Evolutionary conservation across 129 eudicot species (phyloP).

Genomic region (Saposhnikovia divaricata): DNA sequence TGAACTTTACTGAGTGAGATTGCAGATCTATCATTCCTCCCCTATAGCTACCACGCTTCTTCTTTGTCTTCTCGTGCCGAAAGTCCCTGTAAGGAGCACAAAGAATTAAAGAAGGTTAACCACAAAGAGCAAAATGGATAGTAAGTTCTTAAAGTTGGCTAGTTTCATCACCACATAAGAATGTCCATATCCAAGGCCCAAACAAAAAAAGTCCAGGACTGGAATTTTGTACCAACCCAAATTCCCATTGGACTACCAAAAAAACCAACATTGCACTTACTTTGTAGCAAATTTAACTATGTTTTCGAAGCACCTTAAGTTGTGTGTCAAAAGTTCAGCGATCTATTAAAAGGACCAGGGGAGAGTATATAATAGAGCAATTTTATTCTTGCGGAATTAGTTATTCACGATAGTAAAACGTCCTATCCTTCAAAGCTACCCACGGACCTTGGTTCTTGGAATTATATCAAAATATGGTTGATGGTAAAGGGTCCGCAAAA

Average conservation of each 20-base stretch:
- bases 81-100: conserved; percentile 44
- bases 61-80: conserved; percentile 93
- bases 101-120: background rate
- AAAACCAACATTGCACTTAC: background rate
- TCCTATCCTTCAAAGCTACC: background rate
- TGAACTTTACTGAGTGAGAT: conserved; percentile 78
- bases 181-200: background rate
- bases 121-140: background rate
- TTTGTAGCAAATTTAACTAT: no score
- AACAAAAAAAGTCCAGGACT: background rate
- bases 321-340: no score
- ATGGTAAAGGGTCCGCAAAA: no score
- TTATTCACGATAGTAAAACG: background rate
- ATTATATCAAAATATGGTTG: background rate
- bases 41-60: conserved; percentile 93
- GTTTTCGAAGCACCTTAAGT: no score
- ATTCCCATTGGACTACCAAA: background rate
- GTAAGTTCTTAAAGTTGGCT: background rate
- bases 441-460: background rate
- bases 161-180: background rate
- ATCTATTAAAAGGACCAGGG: no score
- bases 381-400: background rate
- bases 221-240: background rate
- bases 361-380: background rate
- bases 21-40: conserved; percentile 78